A percentile compares a stretch with the other conserved stretches of the same genome.
These are phyloP conservation scores for Fusarium sp. DNA, from an alignment of 2,329 filamentous ascomycete genomes.

Conservation along the genomic window DNA sequence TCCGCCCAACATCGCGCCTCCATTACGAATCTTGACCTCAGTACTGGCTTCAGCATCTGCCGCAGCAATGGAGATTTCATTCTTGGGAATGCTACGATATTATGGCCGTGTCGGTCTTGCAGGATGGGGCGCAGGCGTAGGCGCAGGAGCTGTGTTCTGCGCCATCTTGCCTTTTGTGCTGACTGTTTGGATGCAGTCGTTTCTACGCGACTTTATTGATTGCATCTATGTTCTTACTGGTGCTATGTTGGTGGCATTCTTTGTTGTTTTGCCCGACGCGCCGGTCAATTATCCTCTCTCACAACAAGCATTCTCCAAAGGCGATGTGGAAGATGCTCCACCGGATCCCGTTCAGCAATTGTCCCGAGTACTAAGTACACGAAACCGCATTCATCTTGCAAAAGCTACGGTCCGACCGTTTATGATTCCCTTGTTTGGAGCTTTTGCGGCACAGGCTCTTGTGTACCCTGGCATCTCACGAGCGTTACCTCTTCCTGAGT, in stretches of 20 bases:
- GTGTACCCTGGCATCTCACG: constrained; percentile 48
- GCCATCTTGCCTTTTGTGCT: constrained; percentile 49
- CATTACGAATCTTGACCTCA: constrained; percentile 47
- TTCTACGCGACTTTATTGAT: constrained; percentile 47
- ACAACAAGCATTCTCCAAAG: constrained; percentile 17
- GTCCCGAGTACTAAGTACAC: constrained; percentile 22
- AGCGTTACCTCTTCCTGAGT: constrained; percentile 40
- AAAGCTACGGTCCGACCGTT: constrained; percentile 38
- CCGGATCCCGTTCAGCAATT: constrained; percentile 51
- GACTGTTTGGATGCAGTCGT: constrained; percentile 44
- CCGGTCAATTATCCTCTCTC: constrained; percentile 40
- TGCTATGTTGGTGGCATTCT: constrained; percentile 46
- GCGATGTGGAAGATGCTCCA: constrained; percentile 30
- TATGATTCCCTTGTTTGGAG: constrained; percentile 46
- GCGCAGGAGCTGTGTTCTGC: constrained; percentile 46
- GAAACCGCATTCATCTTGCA: constrained; percentile 28
- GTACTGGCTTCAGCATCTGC: constrained; percentile 47
- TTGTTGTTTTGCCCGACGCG: constrained; percentile 46
- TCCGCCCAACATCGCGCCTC: constrained; percentile 52
- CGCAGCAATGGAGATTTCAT: constrained; percentile 50
- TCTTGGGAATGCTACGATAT: constrained; percentile 48
- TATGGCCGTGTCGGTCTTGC: constrained; percentile 49
- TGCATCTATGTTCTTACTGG: constrained; percentile 46
- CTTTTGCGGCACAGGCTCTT: constrained; percentile 43
- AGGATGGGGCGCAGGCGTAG: constrained; percentile 53